Base-by-base conservation (phyloP, 2,329 filamentous ascomycete species). In the Alternaria sp. region DNA sequence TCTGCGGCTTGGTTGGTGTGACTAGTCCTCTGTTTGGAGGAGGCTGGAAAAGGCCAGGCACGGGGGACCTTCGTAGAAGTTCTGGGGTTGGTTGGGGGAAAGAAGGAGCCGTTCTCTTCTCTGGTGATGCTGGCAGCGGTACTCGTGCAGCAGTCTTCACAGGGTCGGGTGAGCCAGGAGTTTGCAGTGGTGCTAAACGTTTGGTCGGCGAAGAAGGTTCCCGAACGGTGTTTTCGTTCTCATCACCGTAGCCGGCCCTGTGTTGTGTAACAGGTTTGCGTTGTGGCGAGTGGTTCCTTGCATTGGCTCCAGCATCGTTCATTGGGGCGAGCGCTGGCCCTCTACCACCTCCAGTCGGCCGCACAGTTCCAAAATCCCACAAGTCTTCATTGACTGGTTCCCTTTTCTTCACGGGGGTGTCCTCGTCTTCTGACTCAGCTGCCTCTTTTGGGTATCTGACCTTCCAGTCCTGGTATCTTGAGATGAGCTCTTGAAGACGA, bases 281-380 rank as follows among this genome's bases (percentile, higher is more conserved):
- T 41, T 70, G 63, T 8, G 73, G 72, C 13, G 73, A 75, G 1
- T 62, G 67, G 44, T 77, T 80, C 57, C 93, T 85, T 17, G 90
- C 86, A 74, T 97, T 97, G 17, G 90, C 88, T 11, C 89, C 90
- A 31, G 90, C 89, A 60, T 93, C 91, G 65, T 91, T 93, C 88
- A 97, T 87, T 0, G 88, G 83, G 66, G 90, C 84, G 48, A 91
- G 80, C 29, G 83, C 84, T 60, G 88, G 87, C 28, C 86, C 84
- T 29, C 72, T 61, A 14, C 58, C 70, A 13, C 64, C 68, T 36
- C 63, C 87, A 31, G 89, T 88, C 5, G 96, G 88, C 56, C 93
- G 86, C 51, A 99, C 92, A 0, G 95, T 99, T 41, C 95, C 95
- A 81, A 99, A 99, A 77, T 99, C 95, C 95, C 95, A 99, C 74